phyloP scores from a whole-genome alignment of 768 basidiomycete genomes.

The Clavaria fumosa region DNA sequence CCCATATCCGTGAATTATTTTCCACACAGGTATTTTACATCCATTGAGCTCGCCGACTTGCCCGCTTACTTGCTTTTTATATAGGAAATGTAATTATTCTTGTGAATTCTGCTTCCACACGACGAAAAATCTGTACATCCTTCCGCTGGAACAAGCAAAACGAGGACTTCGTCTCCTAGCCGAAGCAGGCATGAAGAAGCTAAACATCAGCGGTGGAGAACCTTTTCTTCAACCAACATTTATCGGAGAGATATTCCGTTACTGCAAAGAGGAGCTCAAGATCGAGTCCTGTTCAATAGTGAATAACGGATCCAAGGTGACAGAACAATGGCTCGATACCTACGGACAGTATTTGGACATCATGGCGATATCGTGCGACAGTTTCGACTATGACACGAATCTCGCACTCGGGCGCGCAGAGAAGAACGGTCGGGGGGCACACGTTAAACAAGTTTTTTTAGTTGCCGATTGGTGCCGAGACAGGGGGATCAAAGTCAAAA shows the following conservation, averaged over 20 bases:
- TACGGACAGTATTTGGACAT: constrained; percentile 26
- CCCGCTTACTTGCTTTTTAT: neutral
- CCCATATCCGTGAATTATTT: constrained; percentile 18
- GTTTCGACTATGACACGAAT: constrained; percentile 23
- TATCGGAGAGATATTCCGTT: constrained; percentile 24
- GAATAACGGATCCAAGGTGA: constrained; percentile 24
- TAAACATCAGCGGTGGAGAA: constrained; percentile 24
- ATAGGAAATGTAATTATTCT: constrained; percentile 22
- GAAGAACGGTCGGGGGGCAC: constrained; percentile 18
- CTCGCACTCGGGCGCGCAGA: constrained; percentile 19
- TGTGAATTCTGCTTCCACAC: constrained; percentile 30
- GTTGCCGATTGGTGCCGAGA: constrained; percentile 22
- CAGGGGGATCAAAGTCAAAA: constrained; percentile 23
- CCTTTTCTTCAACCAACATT: constrained; percentile 24
- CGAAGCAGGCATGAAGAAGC: constrained; percentile 21
- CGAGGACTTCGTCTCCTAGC: constrained; percentile 18
- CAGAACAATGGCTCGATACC: constrained; percentile 24
- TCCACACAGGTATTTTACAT: constrained; percentile 8
- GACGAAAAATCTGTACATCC: constrained; percentile 19
- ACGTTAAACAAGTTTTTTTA: constrained; percentile 20
- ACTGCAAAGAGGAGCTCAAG: constrained; percentile 22
- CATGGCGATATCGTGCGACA: constrained; percentile 28
- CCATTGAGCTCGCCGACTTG: neutral
- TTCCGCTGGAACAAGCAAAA: constrained; percentile 23
- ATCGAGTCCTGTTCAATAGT: constrained; percentile 20